Conservation (phyloP, 108 stramenopile species). For the Asterionellopsis glacialis region DNA sequence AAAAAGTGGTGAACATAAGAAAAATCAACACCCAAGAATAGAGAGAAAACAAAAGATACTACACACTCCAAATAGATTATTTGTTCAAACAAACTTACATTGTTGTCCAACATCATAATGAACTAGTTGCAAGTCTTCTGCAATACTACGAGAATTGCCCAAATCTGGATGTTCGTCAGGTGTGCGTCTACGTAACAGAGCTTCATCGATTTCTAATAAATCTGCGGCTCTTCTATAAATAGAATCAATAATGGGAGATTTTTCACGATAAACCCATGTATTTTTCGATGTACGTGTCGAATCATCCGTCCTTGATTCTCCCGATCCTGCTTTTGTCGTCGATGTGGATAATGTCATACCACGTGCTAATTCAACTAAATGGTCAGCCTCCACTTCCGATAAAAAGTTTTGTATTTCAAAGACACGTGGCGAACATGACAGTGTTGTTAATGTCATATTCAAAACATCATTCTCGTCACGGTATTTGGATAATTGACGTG, state of each 20-base stretch:
- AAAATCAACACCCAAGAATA: too few species aligned
- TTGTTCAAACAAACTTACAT: too few species aligned
- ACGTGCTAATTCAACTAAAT: slow-evolving; percentile 72
- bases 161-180: slow-evolving; percentile 46
- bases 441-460: slow-evolving; percentile 72
- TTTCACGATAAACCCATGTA: slow-evolving; percentile 80
- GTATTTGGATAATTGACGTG: slow-evolving; percentile 44
- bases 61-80: too few species aligned
- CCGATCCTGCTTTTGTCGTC: slow-evolving; percentile 39
- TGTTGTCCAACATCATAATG: slow-evolving; percentile 52
- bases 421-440: slow-evolving; percentile 74
- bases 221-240: slow-evolving; percentile 71
- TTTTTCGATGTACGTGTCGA: slow-evolving; percentile 63
- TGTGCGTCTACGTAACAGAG: slow-evolving; percentile 47
- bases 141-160: slow-evolving; percentile 33
- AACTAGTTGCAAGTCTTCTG: slow-evolving; percentile 85
- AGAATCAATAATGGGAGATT: slow-evolving; percentile 66
- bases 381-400: slow-evolving; percentile 69
- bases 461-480: slow-evolving; percentile 41
- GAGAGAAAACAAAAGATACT: too few species aligned
- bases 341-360: slow-evolving; percentile 44
- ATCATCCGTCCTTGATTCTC: slow-evolving; percentile 4
- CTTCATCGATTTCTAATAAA: not conserved
- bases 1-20: too few species aligned
- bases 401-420: slow-evolving; percentile 88